phyloP scores from a whole-genome alignment of 805 yeast genomes.

The Metschnikowia vanudenii region DNA sequence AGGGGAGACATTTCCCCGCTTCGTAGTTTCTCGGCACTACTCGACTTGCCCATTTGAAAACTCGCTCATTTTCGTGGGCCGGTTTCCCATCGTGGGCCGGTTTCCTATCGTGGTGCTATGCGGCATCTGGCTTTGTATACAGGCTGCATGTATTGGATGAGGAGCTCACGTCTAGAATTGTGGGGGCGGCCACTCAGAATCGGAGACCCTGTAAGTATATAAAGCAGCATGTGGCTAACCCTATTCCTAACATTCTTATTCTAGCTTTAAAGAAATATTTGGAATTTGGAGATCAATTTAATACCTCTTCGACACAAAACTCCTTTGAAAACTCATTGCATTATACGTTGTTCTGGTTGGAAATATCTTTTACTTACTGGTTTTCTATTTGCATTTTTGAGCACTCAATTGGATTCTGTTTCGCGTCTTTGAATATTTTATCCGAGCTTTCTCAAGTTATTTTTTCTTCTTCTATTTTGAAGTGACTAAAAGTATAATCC shows the following conservation, averaged over 20 bases:
- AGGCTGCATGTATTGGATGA: conserved; percentile 7
- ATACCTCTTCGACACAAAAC: background rate
- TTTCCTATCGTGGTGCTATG: conserved; percentile 3
- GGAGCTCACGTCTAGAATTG: conserved; percentile 2
- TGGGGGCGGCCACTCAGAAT: conserved; percentile 8
- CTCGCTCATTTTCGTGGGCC: conserved; percentile 1
- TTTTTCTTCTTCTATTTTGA: background rate
- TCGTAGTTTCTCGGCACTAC: conserved; percentile 4
- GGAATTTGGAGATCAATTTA: background rate
- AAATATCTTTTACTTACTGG: background rate
- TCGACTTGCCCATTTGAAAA: conserved; percentile 2
- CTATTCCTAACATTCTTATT: background rate
- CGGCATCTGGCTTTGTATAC: background rate
- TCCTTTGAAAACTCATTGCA: background rate
- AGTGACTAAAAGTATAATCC: background rate
- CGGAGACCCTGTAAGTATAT: conserved; percentile 1
- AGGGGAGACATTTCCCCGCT: conserved; percentile 9
- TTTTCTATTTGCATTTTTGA: background rate
- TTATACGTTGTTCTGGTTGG: background rate
- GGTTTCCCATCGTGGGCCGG: conserved; percentile 3
- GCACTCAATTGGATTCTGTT: background rate
- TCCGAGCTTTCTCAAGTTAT: background rate
- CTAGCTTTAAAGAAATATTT: background rate
- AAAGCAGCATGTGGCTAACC: background rate
- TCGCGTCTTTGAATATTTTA: background rate